phyloP scores from a whole-genome alignment of 768 basidiomycete species.

The Xanthoconium stramineum region DNA sequence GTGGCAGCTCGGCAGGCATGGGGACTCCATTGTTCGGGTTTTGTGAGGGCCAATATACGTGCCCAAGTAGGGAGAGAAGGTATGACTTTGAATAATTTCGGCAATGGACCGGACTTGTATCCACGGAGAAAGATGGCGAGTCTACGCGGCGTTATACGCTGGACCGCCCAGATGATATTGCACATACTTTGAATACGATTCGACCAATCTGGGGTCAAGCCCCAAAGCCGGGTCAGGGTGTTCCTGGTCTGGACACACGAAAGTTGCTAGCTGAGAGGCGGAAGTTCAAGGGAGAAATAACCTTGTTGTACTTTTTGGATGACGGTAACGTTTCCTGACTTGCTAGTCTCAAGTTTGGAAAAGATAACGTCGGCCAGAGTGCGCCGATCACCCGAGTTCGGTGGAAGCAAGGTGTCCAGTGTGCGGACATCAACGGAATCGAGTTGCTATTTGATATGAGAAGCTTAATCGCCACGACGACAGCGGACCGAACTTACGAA shows the following conservation, averaged over 20 bases:
- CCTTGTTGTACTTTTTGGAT: conserved; percentile 64
- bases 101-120: conserved; percentile 92
- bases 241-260: conserved; percentile 35
- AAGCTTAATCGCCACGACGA: conserved; percentile 1
- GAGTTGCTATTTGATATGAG: conserved; percentile 58
- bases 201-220: conserved; percentile 88
- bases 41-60: conserved; percentile 87
- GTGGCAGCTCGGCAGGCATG: conserved; percentile 95
- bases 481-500: conserved; percentile 43
- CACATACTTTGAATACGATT: conserved; percentile 87
- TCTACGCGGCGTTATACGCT: conserved; percentile 40
- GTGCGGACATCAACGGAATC: conserved; percentile 87
- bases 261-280: neutral
- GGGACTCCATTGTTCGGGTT: conserved; percentile 91
- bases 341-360: conserved; percentile 76
- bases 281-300: conserved; percentile 15
- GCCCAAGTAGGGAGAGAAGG: conserved; percentile 96
- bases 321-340: conserved; percentile 49
- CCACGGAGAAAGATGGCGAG: conserved; percentile 80
- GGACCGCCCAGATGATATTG: neutral
- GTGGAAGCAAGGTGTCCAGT: conserved; percentile 76
- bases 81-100: conserved; percentile 97
- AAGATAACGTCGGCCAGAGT: conserved; percentile 98
- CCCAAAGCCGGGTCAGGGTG: conserved; percentile 81
- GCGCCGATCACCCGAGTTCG: conserved; percentile 69